Conservation (phyloP, 768 basidiomycete genomes). For the Termitomyces sp. region DNA sequence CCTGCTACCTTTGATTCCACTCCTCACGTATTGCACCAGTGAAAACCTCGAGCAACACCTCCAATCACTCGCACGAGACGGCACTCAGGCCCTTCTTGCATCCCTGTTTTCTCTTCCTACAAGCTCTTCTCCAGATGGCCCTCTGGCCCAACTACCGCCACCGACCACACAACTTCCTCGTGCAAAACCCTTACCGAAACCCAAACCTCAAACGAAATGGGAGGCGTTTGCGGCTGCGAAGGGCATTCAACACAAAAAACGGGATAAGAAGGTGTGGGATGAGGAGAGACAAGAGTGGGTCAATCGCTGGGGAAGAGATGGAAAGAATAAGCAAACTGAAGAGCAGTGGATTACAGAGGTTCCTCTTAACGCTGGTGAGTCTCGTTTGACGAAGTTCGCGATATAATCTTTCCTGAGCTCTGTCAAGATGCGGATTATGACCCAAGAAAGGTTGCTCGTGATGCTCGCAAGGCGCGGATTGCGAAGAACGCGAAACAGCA, state of each 20-base stretch:
- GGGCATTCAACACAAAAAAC: constrained; percentile 80
- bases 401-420: not conserved
- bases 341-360: constrained; percentile 93
- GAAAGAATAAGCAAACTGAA: constrained; percentile 87
- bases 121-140: constrained; percentile 72
- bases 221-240: constrained; percentile 92
- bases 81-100: constrained; percentile 78
- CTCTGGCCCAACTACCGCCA: constrained; percentile 76
- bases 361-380: constrained; percentile 74
- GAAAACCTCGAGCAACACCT: constrained; percentile 81
- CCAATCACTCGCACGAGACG: constrained; percentile 72
- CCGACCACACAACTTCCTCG: constrained; percentile 81
- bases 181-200: constrained; percentile 89
- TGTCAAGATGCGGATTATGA: constrained; percentile 72
- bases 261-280: constrained; percentile 87
- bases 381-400: not conserved
- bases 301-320: constrained; percentile 82
- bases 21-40: constrained; percentile 35
- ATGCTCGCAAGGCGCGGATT: constrained; percentile 77
- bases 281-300: constrained; percentile 95
- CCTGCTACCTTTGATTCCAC: not conserved
- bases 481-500: constrained; percentile 85
- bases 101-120: constrained; percentile 84
- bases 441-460: constrained; percentile 70
- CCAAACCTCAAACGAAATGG: constrained; percentile 95